phyloP scores from a whole-genome alignment of 768 basidiomycete species.

The Kwoniella mangroviensis region DNA sequence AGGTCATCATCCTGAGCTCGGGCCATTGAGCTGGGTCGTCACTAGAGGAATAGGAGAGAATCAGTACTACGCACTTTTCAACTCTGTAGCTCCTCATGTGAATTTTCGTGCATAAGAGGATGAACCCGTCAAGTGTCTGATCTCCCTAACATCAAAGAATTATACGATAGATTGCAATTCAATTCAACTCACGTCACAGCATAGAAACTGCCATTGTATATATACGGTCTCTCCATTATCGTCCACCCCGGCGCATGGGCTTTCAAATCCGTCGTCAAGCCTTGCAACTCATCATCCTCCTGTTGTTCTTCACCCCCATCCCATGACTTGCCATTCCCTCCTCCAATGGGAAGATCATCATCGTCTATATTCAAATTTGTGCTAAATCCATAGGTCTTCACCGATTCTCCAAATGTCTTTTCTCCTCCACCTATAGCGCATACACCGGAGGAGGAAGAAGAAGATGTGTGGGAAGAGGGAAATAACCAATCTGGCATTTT shows the following conservation, averaged over 20 bases:
- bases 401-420: constrained; percentile 10
- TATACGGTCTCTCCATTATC: constrained; percentile 50
- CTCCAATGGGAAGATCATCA: background rate
- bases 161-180: too few species aligned
- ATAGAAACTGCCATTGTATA: constrained; percentile 52
- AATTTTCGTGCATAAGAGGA: too few species aligned
- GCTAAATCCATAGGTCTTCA: background rate
- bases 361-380: background rate
- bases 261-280: constrained; percentile 31
- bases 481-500: constrained; percentile 20
- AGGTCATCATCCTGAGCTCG: constrained; percentile 65
- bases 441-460: constrained; percentile 1
- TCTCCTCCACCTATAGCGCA: constrained; percentile 8
- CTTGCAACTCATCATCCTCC: constrained; percentile 38
- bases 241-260: constrained; percentile 55
- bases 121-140: too few species aligned
- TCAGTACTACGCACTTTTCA: constrained; percentile 9
- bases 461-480: background rate
- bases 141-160: background rate
- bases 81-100: too few species aligned
- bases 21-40: constrained; percentile 46
- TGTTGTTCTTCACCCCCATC: constrained; percentile 38
- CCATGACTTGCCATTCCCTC: constrained; percentile 22
- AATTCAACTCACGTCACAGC: constrained; percentile 51
- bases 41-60: constrained; percentile 15